A percentile compares a stretch with the other conserved stretches of the same genome.
These are phyloP conservation scores for Mimosa bimucronata DNA, from an alignment of 306 rosid genomes.

Conservation along the genomic window DNA sequence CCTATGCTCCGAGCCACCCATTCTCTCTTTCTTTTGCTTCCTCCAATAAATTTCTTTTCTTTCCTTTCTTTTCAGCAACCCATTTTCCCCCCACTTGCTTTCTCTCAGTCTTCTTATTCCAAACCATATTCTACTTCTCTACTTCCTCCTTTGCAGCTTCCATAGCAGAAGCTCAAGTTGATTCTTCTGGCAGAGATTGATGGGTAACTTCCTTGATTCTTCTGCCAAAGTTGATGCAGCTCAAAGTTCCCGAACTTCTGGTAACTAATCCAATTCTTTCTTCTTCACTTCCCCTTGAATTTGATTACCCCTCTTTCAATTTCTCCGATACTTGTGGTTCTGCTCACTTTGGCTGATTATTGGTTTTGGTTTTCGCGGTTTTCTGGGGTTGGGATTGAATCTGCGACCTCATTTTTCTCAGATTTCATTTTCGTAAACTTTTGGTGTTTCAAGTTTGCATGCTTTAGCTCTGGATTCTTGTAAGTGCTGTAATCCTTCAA, in stretches of 20 bases:
- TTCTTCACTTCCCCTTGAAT: too few species aligned
- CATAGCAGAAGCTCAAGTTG: not conserved
- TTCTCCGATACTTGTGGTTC: not conserved
- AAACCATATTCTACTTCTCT: not conserved
- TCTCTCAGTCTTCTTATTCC: too few species aligned
- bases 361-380: too few species aligned
- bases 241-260: slow-evolving; percentile 55
- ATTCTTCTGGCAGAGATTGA: too few species aligned
- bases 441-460: not conserved
- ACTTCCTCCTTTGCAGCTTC: not conserved
- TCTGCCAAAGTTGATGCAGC: slow-evolving; percentile 72
- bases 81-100: not conserved
- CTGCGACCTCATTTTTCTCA: too few species aligned
- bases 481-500: slow-evolving; percentile 4
- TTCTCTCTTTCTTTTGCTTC: not conserved
- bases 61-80: not conserved
- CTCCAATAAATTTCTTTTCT: too few species aligned
- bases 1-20: too few species aligned
- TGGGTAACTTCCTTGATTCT: slow-evolving; percentile 88
- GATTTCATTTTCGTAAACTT: not conserved
- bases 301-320: not conserved
- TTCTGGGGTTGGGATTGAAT: slow-evolving; percentile 21
- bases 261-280: slow-evolving; percentile 36
- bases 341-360: not conserved
- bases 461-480: not conserved